Evolutionary conservation across 306 rosid genomes (phyloP), one percentile per base, ranked within the genome.

Genomic region (Citrullus amarus): DNA sequence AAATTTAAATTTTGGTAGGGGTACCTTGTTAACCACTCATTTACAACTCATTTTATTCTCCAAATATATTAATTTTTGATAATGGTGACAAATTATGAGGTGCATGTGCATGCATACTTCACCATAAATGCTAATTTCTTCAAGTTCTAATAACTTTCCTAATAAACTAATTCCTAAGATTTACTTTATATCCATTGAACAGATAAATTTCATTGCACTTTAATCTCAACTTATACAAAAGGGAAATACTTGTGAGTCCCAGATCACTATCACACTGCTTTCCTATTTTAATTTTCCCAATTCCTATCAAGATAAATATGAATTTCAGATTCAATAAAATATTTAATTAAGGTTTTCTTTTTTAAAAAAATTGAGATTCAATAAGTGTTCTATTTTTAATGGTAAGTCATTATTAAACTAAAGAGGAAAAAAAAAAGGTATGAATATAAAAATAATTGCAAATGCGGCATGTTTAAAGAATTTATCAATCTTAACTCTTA

Each of bases 11-110:
- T 81, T 50, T 51, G 76, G 76, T 66, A 60, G n/a, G 39, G 58
- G 63, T 80, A 60, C 38, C 66, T 77, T 75, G 68, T 81, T 67
- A 48, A 57, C 51, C 43, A 79, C 50, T 48, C 76, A 28, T 13
- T 58, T 46, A 82, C 82, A 82, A 60, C 86, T 84, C 86, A 80
- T 72, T 50, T 32, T 56, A 73, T 77, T 61, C 60, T 79, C 79
- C 63, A 14, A 41, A 9, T 50, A 50, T 9, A 66, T 59, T 71
- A 51, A 13, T 32, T 76, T 62, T 17, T 54, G 8, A 80, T 71
- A 46, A 81, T 66, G 3, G 53, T 41, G 57, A 14, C 39, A 46
- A 20, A 25, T 71, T 44, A 15, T 76, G 32, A 6, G 36, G 80
- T 81, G 80, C 80, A 39, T 66, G 79, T 77, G 75, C 86, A 48